These are phyloP conservation scores for Flaveria robusta DNA, from an alignment of 129 eudicot genomes.

Conservation along the genomic window DNA sequence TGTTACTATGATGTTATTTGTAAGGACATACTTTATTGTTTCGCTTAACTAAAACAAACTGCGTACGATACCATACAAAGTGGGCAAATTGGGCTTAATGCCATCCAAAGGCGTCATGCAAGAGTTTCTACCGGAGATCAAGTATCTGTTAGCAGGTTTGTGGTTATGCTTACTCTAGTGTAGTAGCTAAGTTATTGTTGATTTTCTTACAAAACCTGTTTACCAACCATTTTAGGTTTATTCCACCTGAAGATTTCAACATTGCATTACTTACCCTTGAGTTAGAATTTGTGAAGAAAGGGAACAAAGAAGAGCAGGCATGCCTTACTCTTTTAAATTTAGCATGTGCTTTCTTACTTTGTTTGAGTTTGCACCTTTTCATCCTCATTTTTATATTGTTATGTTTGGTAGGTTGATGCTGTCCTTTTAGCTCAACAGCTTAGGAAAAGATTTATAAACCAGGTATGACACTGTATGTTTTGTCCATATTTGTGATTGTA, in stretches of 20 bases:
- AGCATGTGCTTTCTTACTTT: constrained; percentile 2
- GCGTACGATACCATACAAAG: constrained; percentile 54
- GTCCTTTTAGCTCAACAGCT: constrained; percentile 62
- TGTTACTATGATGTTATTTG: constrained; percentile 22
- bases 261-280: constrained; percentile 86
- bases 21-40: constrained; percentile 9
- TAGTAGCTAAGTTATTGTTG: constrained; percentile 9
- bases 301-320: constrained; percentile 81
- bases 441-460: constrained; percentile 67
- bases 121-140: constrained; percentile 84
- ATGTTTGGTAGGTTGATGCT: constrained; percentile 75
- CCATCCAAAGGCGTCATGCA: constrained; percentile 78
- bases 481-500: constrained; percentile 6
- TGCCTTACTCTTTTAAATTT: neutral
- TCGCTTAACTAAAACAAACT: constrained; percentile 64
- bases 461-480: constrained; percentile 46
- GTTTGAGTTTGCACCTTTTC: constrained; percentile 11
- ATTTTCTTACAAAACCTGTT: neutral
- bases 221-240: constrained; percentile 49
- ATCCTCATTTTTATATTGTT: neutral
- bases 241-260: constrained; percentile 77
- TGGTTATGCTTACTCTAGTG: constrained; percentile 15
- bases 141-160: constrained; percentile 66
- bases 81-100: constrained; percentile 82
- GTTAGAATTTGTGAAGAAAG: constrained; percentile 84